Evolutionary conservation across 306 rosid genomes (phyloP), one percentile per base, ranked within the genome.

Genomic region (Cucurbita argyrosperma): DNA sequence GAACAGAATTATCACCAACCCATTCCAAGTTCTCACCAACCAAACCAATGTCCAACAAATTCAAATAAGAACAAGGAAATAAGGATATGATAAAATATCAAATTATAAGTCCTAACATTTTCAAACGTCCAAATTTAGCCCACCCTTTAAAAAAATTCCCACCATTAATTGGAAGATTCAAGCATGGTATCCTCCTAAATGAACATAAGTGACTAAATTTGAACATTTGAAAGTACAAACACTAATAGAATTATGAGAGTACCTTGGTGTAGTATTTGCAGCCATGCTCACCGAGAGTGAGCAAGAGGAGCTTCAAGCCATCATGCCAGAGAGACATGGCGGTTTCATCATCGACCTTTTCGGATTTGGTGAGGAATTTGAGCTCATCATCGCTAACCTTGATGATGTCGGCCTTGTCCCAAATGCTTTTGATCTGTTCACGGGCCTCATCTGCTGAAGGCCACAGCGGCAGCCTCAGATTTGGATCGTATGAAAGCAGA

Each of bases 201-300:
- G 46, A 43, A 43, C 46, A 43, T 10, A 43, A 43, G 11, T 7
- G 47, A 43, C 47, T 43, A 8, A 6, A n/a, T 3, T 53, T 21
- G 3, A 57, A 57, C 16, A 23, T 55, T 1, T 1, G 4, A 59
- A 51, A 15, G 55, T 15, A 51, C 14, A 47, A 0, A 14, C 38
- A 14, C 14, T 26, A 3, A 15, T 8, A 10, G 18, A 6, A 15
- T 7, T 3, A 4, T 42, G 51, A 18, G 26, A 6, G 11, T 83
- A 94, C 99, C 97, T 90, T 88, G 77, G 98, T 88, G 79, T 94
- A 94, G 85, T 90, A 94, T 82, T 81, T 88, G 83, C 95, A 89
- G 76, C 98, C 98, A 0, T 88, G 54, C 73, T 94, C 97, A 14
- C 98, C 98, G 18, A 94, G 92, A 43, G 98, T 94, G 64, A 94